Evolutionary conservation across 2,329 filamentous ascomycete species (phyloP), one percentile per base, ranked within the genome.

Genomic region (Zymoseptoria pseudotritici): DNA sequence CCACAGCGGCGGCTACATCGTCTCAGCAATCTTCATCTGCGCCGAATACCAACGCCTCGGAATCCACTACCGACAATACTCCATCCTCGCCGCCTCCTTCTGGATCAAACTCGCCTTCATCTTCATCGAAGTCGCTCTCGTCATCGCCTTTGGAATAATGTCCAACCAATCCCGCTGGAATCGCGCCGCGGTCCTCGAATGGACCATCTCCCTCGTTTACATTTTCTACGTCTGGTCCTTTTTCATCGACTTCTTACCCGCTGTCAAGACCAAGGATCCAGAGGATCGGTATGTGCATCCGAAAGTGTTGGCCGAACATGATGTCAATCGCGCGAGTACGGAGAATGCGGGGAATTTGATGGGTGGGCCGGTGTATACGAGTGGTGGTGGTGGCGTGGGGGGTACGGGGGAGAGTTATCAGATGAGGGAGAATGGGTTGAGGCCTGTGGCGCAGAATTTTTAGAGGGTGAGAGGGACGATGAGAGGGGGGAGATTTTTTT

Each of bases 61-160:
- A 24, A 85, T 88, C 57, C 87, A 88, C 72, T 90, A 92, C 78
- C 87, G 87, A 63, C 78, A 91, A 61, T 84, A 93, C 75, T 83
- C 81, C 58, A 78, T 94, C 65, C 83, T 99, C 10, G 83, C 86
- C 54, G 74, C 81, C 61, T 94, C 89, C 59, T 97, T 97, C 79
- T 92, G 86, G 83, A 80, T 94, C 71, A 99, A 99, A 76, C 81
- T 96, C 26, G 65, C 74, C 60, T 97, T 99, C 76, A 88, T 97
- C 72, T 70, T 97, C 59, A 71, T 93, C 68, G 92, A 97, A 73
- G 68, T 96, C 49, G 77, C 74, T 19, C 83, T 99, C 8, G 86
- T 84, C 63, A 80, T 91, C 69, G 86, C 82, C 52, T 97, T 97
- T 73, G 87, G 80, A 21, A 79, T 84, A 3, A 57, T 65, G 36